Conservation (phyloP, 176 grass and related monocot species). For the Oryza glumipatula region DNA sequence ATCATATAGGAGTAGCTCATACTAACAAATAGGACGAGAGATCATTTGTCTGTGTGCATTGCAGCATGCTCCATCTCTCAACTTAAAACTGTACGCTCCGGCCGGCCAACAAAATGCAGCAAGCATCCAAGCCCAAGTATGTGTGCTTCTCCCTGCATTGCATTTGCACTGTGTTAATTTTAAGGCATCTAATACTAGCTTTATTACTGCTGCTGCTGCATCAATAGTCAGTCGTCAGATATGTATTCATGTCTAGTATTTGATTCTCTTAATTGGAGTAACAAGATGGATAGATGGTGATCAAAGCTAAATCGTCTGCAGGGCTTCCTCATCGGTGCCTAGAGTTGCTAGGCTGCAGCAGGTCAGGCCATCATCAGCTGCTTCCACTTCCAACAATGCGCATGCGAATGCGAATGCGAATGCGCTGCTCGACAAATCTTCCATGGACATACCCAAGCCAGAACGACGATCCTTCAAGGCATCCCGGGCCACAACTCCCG, state of each 20-base stretch:
- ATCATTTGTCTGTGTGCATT: too few species aligned
- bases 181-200: too few species aligned
- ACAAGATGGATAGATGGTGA: too few species aligned
- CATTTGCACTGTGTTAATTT: background rate
- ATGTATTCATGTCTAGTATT: too few species aligned
- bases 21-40: too few species aligned
- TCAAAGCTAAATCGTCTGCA: background rate
- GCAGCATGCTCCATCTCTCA: too few species aligned
- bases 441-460: constrained; percentile 44
- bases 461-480: constrained; percentile 57
- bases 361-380: background rate
- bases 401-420: constrained; percentile 17
- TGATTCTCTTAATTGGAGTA: too few species aligned
- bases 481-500: constrained; percentile 24
- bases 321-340: constrained; percentile 37
- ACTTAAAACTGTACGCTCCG: too few species aligned
- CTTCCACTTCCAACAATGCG: background rate
- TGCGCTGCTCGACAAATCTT: constrained; percentile 51
- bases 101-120: background rate
- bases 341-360: constrained; percentile 61
- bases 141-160: background rate
- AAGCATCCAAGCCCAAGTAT: constrained; percentile 73
- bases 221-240: too few species aligned
- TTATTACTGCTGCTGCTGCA: too few species aligned
- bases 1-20: too few species aligned